These are phyloP conservation scores for Clarireedia paspali DNA, from an alignment of 2,329 filamentous ascomycete species.

Conservation along the genomic window DNA sequence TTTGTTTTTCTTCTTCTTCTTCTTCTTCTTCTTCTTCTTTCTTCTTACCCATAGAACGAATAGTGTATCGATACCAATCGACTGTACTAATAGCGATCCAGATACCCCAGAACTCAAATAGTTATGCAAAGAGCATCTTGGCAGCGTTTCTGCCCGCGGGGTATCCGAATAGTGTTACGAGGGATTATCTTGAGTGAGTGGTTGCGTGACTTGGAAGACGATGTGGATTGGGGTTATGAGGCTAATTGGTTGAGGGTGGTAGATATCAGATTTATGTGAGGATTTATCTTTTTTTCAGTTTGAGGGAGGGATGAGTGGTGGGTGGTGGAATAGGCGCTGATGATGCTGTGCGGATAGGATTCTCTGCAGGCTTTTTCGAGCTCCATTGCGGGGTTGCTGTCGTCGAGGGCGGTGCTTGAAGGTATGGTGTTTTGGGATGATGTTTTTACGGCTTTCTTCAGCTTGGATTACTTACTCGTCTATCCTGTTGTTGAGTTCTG, in stretches of 20 bases:
- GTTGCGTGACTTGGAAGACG: not conserved
- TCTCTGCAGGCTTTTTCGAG: conserved; percentile 59
- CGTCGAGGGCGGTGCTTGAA: conserved; percentile 60
- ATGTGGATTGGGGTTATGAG: not conserved
- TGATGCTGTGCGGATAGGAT: conserved; percentile 33
- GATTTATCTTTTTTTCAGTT: too few relatives aligned
- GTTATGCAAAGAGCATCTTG: conserved; percentile 32
- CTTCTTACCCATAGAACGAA: too few relatives aligned
- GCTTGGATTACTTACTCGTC: too few relatives aligned
- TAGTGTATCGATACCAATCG: not conserved
- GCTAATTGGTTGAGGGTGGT: conserved; percentile 5
- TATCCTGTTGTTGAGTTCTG: too few relatives aligned
- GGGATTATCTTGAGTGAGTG: conserved; percentile 58
- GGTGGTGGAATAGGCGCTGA: not conserved
- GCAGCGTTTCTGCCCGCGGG: conserved; percentile 61
- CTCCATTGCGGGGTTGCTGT: conserved; percentile 55
- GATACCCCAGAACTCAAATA: conserved; percentile 20
- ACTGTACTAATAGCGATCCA: conserved; percentile 4
- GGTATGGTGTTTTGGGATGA: conserved; percentile 31
- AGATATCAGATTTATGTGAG: conserved; percentile 63
- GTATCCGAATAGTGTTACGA: conserved; percentile 62
- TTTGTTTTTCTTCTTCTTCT: not conserved
- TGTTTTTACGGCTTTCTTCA: not conserved
- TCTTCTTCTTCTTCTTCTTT: not conserved
- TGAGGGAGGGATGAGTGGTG: not conserved